These are phyloP conservation scores for Chamaenerion angustifolium DNA, from an alignment of 345 rosid species.

Conservation along the genomic window DNA sequence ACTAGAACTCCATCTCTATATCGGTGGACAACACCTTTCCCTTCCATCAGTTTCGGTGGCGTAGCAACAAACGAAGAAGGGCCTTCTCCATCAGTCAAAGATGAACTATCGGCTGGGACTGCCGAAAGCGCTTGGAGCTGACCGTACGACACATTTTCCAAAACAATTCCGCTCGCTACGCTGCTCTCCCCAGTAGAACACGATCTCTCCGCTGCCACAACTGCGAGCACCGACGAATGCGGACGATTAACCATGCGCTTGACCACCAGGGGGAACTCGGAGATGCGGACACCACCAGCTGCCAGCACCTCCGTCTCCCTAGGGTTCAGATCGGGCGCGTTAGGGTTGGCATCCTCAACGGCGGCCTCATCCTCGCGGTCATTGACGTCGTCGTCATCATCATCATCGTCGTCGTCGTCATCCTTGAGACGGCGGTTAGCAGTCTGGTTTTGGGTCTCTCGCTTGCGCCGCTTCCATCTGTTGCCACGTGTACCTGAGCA, in stretches of 20 bases:
- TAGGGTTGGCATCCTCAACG: conserved; percentile 17
- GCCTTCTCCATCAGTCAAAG: conserved; percentile 30
- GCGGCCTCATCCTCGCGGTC: conserved; percentile 25
- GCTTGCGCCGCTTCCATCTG: conserved; percentile 65
- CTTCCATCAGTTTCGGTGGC: conserved; percentile 75
- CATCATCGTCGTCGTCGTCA: conserved; percentile 34
- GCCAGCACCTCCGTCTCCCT: conserved; percentile 38
- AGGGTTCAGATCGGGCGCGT: conserved; percentile 41
- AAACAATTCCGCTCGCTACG: conserved; percentile 1
- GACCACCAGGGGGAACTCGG: conserved; percentile 53
- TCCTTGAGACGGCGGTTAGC: conserved; percentile 33
- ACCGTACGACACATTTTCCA: conserved; percentile 41
- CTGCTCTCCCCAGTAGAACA: conserved; percentile 36
- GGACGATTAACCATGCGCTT: conserved; percentile 60
- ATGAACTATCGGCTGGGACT: conserved; percentile 42
- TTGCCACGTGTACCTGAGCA: conserved; percentile 45
- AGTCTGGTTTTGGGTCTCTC: conserved; percentile 22
- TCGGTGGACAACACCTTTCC: conserved; percentile 70
- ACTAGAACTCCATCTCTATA: conserved; percentile 59
- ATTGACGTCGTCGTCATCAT: conserved; percentile 27
- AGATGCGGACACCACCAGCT: conserved; percentile 50
- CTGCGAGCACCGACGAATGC: conserved; percentile 43
- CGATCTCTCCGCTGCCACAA: conserved; percentile 57
- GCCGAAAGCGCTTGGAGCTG: conserved; percentile 75
- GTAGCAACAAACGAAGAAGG: conserved; percentile 38